Conservation (phyloP, 169 alveolate genomes). For the Condylostoma magnum region DNA sequence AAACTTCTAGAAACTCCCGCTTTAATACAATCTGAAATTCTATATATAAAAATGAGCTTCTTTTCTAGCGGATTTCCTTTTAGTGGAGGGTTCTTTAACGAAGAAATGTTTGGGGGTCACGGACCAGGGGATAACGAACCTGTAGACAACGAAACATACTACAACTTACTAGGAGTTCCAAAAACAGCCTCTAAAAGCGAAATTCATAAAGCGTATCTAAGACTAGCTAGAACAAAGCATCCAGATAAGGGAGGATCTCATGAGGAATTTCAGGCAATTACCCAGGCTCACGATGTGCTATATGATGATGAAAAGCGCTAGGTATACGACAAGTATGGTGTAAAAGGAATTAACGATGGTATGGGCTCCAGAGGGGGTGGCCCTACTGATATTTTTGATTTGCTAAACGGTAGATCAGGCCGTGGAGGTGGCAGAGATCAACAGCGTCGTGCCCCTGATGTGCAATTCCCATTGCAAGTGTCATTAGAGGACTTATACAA, state of each 20-base stretch:
- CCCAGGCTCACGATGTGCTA: constrained; percentile 81
- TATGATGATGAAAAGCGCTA: constrained; percentile 96
- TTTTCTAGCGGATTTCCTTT: too few relatives aligned
- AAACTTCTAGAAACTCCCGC: too few relatives aligned
- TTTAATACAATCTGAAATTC: too few relatives aligned
- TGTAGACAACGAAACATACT: constrained; percentile 48
- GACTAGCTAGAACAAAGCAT: constrained; percentile 57
- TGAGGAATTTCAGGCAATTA: constrained; percentile 65
- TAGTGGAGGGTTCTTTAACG: too few relatives aligned
- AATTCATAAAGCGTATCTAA: constrained; percentile 66
- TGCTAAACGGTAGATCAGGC: constrained; percentile 95
- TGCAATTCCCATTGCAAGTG: constrained; percentile 81
- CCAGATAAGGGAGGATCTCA: constrained; percentile 86
- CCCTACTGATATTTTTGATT: constrained; percentile 87
- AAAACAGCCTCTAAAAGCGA: constrained; percentile 54
- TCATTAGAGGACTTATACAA: constrained; percentile 96
- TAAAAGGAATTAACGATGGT: constrained; percentile 84
- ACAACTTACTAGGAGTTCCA: constrained; percentile 50
- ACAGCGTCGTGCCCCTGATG: constrained; percentile 53
- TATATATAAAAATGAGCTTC: too few relatives aligned
- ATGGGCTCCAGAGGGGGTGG: constrained; percentile 58
- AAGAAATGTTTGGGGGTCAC: too few relatives aligned
- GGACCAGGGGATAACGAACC: not conserved
- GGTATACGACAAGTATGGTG: constrained; percentile 96
- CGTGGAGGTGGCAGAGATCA: constrained; percentile 75